Evolutionary conservation across 805 yeast species (phyloP).

Genomic region (Yamadazyma olivae): DNA sequence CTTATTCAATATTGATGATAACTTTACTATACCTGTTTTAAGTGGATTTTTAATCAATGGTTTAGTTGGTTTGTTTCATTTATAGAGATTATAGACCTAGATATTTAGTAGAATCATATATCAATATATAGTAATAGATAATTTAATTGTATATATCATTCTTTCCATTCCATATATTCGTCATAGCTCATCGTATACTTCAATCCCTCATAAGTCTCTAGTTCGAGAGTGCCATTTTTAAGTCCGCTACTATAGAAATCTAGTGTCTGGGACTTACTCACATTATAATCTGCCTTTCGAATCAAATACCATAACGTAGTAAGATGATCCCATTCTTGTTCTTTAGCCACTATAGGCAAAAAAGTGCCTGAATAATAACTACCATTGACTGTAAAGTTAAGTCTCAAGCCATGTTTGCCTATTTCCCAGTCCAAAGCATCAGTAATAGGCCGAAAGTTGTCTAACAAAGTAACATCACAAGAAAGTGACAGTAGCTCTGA

Average conservation of each 20-base stretch:
- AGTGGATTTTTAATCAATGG: conserved; percentile 64
- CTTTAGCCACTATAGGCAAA: conserved; percentile 85
- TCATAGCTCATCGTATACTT: conserved; percentile 23
- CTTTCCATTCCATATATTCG: conserved; percentile 17
- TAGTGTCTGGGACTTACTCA: conserved; percentile 13
- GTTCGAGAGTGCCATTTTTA: conserved; percentile 29
- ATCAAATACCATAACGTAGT: conserved; percentile 72
- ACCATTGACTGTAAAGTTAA: conserved; percentile 45
- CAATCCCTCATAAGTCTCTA: conserved; percentile 36
- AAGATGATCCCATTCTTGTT: conserved; percentile 75
- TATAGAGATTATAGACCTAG: conserved; percentile 1
- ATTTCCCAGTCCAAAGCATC: conserved; percentile 72
- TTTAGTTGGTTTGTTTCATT: conserved; percentile 26
- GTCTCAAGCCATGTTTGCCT: conserved; percentile 79
- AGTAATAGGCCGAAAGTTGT: conserved; percentile 50
- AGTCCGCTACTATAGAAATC: conserved; percentile 28
- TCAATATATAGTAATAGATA: neutral
- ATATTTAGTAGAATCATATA: conserved; percentile 1
- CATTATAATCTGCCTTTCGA: conserved; percentile 59
- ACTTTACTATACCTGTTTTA: conserved; percentile 88
- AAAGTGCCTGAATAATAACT: conserved; percentile 68
- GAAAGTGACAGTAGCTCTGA: conserved; percentile 54
- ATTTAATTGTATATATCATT: no score
- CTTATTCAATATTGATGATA: conserved; percentile 78
- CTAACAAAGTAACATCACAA: conserved; percentile 64